Conservation (phyloP, 441 rosid genomes). For the Bocquillonia castaneifolia region DNA sequence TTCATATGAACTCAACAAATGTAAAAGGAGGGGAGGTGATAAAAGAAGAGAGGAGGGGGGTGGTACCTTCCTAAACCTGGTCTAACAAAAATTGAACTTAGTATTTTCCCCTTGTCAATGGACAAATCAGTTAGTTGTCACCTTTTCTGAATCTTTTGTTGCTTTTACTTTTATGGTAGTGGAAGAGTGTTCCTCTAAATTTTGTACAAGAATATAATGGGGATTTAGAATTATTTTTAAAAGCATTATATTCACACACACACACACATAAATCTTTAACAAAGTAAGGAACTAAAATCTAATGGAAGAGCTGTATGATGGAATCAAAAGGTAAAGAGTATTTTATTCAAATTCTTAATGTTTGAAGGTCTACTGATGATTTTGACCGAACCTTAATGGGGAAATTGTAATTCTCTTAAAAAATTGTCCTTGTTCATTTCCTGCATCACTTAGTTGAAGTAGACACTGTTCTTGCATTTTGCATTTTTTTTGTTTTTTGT, state of each 20-base stretch:
- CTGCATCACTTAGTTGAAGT: constrained; percentile 5
- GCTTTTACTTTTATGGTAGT: background rate
- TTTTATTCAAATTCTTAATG: background rate
- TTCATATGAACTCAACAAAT: no score
- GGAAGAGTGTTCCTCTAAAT: background rate
- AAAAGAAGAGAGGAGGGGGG: no score
- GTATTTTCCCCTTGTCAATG: background rate
- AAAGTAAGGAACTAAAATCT: no score
- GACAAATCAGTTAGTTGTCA: background rate
- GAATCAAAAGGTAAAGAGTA: background rate
- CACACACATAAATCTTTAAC: no score
- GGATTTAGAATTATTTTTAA: no score
- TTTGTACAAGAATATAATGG: background rate
- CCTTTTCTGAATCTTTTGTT: background rate
- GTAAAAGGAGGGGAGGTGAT: no score
- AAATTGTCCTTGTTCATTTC: background rate
- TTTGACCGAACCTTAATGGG: background rate
- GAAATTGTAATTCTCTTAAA: background rate
- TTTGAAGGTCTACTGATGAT: background rate
- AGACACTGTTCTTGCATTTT: constrained; percentile 2
- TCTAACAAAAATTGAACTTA: background rate
- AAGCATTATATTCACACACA: no score
- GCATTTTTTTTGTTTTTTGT: constrained; percentile 7
- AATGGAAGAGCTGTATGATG: background rate
- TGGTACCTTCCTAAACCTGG: no score